These are phyloP conservation scores for Allium cepa DNA, from an alignment of 106 monocot genomes.

Conservation along the genomic window DNA sequence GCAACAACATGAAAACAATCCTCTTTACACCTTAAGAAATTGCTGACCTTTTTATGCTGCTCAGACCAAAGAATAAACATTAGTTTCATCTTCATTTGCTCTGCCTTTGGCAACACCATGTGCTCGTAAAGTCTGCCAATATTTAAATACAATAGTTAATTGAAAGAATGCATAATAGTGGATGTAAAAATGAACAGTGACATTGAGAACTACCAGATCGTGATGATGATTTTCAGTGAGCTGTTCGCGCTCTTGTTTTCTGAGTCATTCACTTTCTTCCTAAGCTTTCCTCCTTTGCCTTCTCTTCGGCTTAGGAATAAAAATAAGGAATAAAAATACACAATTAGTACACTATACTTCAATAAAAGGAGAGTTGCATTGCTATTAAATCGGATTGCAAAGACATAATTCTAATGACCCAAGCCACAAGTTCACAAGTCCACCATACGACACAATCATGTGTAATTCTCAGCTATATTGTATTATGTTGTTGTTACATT, in stretches of 20 bases:
- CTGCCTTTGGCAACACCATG: constrained; percentile 94
- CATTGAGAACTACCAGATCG: constrained; percentile 51
- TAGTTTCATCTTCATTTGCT: constrained; percentile 86
- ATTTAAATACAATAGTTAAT: neutral
- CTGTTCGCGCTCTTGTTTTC: constrained; percentile 85
- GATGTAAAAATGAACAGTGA: neutral
- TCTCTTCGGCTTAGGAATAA: constrained; percentile 73
- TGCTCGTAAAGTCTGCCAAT: constrained; percentile 72
- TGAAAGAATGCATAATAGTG: constrained; percentile 3
- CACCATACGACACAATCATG: too few species aligned
- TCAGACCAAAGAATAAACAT: constrained; percentile 86
- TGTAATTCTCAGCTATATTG: too few species aligned
- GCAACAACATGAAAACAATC: neutral
- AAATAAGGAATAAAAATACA: neutral
- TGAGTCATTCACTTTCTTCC: constrained; percentile 91
- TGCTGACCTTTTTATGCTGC: constrained; percentile 94
- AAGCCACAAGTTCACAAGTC: too few species aligned
- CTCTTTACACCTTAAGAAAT: constrained; percentile 78
- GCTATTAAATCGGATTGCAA: too few species aligned
- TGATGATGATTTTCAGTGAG: constrained; percentile 83
- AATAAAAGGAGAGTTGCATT: neutral
- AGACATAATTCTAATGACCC: too few species aligned
- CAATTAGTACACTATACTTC: neutral
- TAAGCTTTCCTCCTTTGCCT: constrained; percentile 93
- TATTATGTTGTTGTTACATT: too few species aligned